Conservation (phyloP, 176 grass and related monocot species). For the Pontederia paniculata region DNA sequence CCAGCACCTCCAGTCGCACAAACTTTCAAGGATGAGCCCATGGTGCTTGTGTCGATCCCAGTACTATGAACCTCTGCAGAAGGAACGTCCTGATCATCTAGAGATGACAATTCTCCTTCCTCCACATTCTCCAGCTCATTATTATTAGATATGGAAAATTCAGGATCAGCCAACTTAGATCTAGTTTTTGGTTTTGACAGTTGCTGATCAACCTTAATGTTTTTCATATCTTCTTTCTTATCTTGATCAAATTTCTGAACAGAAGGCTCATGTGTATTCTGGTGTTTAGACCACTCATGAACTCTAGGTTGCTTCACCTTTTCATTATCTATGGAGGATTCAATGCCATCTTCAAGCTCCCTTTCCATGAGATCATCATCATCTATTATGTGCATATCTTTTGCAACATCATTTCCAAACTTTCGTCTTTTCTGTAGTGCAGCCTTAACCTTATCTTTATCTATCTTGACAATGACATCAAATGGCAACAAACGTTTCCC, state of each 20-base stretch:
- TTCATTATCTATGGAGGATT: constrained; percentile 43
- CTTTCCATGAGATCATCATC: constrained; percentile 57
- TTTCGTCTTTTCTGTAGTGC: constrained; percentile 41
- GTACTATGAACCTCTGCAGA: no score
- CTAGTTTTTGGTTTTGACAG: no score
- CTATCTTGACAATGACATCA: constrained; percentile 43
- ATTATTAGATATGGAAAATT: background rate
- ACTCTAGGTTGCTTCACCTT: constrained; percentile 27
- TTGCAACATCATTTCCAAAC: constrained; percentile 28
- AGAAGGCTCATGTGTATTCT: constrained; percentile 14
- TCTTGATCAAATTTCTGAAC: background rate
- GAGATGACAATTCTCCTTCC: constrained; percentile 44
- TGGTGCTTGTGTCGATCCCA: no score
- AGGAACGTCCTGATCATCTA: constrained; percentile 28
- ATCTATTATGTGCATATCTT: constrained; percentile 39
- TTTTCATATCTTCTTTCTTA: background rate
- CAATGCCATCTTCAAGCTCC: constrained; percentile 71
- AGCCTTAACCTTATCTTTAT: constrained; percentile 60
- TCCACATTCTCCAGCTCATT: constrained; percentile 14
- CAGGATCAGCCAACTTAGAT: no score
- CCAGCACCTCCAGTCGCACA: no score
- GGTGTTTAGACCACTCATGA: constrained; percentile 24
- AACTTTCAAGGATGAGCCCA: no score
- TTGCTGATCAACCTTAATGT: no score
- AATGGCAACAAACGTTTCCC: constrained; percentile 20